Percentiles rank a stretch among this genome's conserved stretches.
Conservation (phyloP, 2,329 filamentous ascomycete species). For the Polychaeton citri region DNA sequence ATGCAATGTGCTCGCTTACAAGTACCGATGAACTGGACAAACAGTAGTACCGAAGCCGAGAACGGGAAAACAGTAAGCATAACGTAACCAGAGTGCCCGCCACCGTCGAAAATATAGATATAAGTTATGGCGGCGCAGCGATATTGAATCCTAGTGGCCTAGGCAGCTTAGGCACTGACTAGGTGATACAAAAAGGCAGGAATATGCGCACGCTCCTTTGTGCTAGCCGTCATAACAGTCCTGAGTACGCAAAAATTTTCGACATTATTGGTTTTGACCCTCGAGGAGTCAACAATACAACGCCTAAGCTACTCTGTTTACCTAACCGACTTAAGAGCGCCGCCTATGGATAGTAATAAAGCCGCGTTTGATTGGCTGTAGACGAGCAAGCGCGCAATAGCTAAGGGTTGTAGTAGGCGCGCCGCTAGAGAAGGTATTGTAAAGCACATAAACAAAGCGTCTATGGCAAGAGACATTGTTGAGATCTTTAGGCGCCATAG, state of each 20-base stretch:
- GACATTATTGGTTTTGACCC: constrained; percentile 31
- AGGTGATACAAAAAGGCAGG: constrained; percentile 20
- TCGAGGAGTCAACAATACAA: constrained; percentile 26
- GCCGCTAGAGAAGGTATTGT: constrained; percentile 20
- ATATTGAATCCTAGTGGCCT: constrained; percentile 37
- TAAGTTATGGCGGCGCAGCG: constrained; percentile 33
- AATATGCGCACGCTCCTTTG: constrained; percentile 26
- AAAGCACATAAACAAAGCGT: constrained; percentile 31
- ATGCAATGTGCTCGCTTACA: constrained; percentile 36
- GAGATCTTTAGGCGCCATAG: constrained; percentile 32
- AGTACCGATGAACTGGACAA: constrained; percentile 34
- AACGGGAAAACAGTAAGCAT: constrained; percentile 21
- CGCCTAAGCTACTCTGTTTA: constrained; percentile 21
- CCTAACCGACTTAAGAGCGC: constrained; percentile 11
- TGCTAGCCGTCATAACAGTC: constrained; percentile 9
- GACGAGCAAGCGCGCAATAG: constrained; percentile 24
- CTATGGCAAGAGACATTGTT: constrained; percentile 35
- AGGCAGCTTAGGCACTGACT: constrained; percentile 28
- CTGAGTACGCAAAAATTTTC: constrained; percentile 13
- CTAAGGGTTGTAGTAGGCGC: constrained; percentile 9
- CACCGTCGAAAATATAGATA: constrained; percentile 25
- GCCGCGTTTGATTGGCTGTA: constrained; percentile 25
- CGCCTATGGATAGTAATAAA: constrained; percentile 25
- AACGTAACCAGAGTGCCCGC: constrained; percentile 34
- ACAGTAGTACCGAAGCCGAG: constrained; percentile 16